Evolutionary conservation across 2,329 filamentous ascomycete genomes (phyloP).

Genomic region (Fusarium fracticaudum): DNA sequence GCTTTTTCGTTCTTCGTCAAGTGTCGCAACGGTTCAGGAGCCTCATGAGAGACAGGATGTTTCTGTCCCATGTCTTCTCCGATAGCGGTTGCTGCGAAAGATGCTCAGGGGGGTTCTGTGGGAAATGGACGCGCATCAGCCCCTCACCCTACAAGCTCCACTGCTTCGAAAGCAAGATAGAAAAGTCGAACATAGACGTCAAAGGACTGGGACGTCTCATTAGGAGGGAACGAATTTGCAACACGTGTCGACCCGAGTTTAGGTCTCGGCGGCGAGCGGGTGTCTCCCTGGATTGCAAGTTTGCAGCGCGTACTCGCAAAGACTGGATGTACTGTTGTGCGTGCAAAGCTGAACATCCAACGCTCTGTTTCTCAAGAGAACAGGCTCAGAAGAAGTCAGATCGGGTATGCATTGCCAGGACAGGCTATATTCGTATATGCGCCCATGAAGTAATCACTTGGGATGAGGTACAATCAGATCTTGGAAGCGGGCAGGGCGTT

Average conservation of each 20-base stretch:
- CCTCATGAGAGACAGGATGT: not conserved
- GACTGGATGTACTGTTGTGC: not conserved
- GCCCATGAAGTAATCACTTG: not conserved
- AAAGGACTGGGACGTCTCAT: rapidly evolving
- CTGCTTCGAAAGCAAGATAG: not conserved
- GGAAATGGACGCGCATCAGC: not conserved
- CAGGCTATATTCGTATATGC: not conserved
- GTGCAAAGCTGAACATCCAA: not conserved
- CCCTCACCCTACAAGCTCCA: not conserved
- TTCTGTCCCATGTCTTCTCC: not conserved
- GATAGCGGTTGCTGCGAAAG: not conserved
- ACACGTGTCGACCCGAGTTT: not conserved
- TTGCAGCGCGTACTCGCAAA: rapidly evolving
- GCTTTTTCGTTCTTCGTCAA: not conserved
- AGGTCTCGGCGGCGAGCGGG: not conserved
- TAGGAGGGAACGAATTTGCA: not conserved
- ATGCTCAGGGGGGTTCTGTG: not conserved
- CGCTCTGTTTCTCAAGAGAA: not conserved
- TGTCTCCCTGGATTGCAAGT: not conserved
- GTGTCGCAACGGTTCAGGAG: not conserved
- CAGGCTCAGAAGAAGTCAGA: rapidly evolving
- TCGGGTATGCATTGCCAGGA: not conserved
- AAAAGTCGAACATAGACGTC: not conserved
- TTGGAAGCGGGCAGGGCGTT: rapidly evolving
- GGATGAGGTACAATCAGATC: not conserved